phyloP scores from a whole-genome alignment of 2,329 filamentous ascomycete genomes.

The Leptodontidium sp. region DNA sequence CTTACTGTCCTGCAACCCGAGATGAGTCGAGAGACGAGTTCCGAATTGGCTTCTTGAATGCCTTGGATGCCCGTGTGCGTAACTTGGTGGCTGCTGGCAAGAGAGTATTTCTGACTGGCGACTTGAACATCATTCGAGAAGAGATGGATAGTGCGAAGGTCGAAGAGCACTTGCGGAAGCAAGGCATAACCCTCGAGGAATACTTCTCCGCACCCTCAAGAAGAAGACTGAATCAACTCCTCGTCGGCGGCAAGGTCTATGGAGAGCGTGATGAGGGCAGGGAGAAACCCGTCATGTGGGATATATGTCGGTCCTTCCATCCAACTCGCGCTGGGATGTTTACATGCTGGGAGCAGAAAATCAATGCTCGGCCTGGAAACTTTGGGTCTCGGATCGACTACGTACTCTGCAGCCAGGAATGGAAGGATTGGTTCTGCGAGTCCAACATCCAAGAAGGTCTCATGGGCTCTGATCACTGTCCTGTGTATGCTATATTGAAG shows the following conservation, averaged over 20 bases:
- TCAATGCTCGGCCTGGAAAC: constrained; percentile 95
- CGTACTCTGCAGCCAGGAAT: constrained; percentile 80
- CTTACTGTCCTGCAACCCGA: constrained; percentile 90
- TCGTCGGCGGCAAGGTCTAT: constrained; percentile 74
- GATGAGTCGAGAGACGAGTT: constrained; percentile 87
- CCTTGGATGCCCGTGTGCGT: constrained; percentile 83
- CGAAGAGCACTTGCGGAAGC: constrained; percentile 75
- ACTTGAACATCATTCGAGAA: constrained; percentile 79
- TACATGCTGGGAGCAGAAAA: constrained; percentile 95
- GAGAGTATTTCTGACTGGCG: constrained; percentile 83
- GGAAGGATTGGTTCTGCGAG: constrained; percentile 81
- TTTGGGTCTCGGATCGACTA: constrained; percentile 95
- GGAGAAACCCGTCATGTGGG: constrained; percentile 78
- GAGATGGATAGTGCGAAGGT: constrained; percentile 78
- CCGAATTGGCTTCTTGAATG: constrained; percentile 78
- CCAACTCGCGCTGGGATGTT: constrained; percentile 88
- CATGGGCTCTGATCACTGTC: constrained; percentile 96
- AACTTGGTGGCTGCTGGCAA: constrained; percentile 85
- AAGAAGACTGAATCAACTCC: constrained; percentile 84
- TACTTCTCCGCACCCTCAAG: constrained; percentile 77
- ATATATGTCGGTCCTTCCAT: constrained; percentile 84
- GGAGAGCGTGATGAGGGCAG: constrained; percentile 73
- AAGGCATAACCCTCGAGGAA: constrained; percentile 71
- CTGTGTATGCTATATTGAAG: constrained; percentile 81
- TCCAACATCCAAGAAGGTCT: constrained; percentile 93